Conservation (phyloP, 2,329 filamentous ascomycete species). For the Colletotrichum chlorophyti region DNA sequence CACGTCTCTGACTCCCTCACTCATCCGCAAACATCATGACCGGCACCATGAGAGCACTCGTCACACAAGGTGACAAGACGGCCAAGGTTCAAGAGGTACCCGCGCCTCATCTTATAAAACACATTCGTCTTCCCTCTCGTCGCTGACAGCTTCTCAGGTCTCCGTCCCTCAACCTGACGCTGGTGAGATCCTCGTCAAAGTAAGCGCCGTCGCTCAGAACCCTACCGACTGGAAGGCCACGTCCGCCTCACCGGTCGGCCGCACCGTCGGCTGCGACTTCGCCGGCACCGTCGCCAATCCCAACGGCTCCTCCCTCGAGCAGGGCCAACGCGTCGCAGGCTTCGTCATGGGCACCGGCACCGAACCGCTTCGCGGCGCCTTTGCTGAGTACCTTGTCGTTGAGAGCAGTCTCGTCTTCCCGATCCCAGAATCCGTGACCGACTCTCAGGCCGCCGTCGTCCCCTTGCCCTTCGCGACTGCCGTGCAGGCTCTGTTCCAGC, state of each 20-base stretch:
- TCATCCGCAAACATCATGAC: not conserved
- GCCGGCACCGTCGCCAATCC: slow-evolving; percentile 38
- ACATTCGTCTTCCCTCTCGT: not conserved
- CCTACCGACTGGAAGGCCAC: slow-evolving; percentile 42
- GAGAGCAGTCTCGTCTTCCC: slow-evolving; percentile 25
- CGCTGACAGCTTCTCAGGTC: slow-evolving; percentile 14
- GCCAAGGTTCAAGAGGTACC: slow-evolving; percentile 36
- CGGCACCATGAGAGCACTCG: slow-evolving; percentile 40
- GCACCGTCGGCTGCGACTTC: slow-evolving; percentile 42
- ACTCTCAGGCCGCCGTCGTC: slow-evolving; percentile 15
- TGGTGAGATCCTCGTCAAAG: slow-evolving; percentile 42
- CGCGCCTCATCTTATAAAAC: not conserved
- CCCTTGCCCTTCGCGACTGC: slow-evolving; percentile 19
- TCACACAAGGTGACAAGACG: slow-evolving; percentile 35
- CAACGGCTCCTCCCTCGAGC: slow-evolving; percentile 37
- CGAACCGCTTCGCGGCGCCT: slow-evolving; percentile 25
- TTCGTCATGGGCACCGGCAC: slow-evolving; percentile 38
- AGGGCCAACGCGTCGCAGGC: slow-evolving; percentile 41
- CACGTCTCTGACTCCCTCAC: too few species aligned
- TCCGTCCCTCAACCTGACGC: slow-evolving; percentile 36
- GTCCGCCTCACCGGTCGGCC: slow-evolving; percentile 30
- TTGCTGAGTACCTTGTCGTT: slow-evolving; percentile 25
- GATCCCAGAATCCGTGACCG: slow-evolving; percentile 2
- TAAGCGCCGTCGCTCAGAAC: slow-evolving; percentile 41
- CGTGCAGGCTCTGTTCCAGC: slow-evolving; percentile 25